phyloP scores from a whole-genome alignment of 441 rosid genomes.

The Flueggea neowawraea region DNA sequence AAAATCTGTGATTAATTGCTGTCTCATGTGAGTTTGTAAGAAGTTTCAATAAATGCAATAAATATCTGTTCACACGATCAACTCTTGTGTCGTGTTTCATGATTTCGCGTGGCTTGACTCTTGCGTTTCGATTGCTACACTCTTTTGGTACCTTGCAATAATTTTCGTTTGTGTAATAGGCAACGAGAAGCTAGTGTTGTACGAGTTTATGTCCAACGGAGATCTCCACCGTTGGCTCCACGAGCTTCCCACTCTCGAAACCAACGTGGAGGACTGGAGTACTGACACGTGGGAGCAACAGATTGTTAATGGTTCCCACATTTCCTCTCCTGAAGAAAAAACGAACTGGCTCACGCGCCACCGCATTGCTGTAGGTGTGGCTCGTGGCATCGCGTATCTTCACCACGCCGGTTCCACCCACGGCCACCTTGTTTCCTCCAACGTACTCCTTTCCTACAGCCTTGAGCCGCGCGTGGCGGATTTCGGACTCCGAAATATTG shows the following conservation, averaged over 20 bases:
- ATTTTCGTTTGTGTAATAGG: slow-evolving; percentile 28
- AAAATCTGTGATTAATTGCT: no score
- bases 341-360: slow-evolving; percentile 76
- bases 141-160: background rate
- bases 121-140: no score
- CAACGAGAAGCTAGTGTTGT: slow-evolving; percentile 72
- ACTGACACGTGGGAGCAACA: slow-evolving; percentile 84
- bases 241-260: slow-evolving; percentile 79
- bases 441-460: slow-evolving; percentile 64
- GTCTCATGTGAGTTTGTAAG: no score
- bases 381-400: slow-evolving; percentile 85
- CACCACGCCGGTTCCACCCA: slow-evolving; percentile 82
- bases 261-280: slow-evolving; percentile 95
- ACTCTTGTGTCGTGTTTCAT: no score
- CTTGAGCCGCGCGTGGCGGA: slow-evolving; percentile 80
- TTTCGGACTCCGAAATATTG: slow-evolving; percentile 49
- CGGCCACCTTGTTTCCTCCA: slow-evolving; percentile 76
- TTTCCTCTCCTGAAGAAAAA: slow-evolving; percentile 53
- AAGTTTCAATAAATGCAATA: no score
- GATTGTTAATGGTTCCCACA: background rate
- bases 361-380: slow-evolving; percentile 74
- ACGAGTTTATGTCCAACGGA: slow-evolving; percentile 85
- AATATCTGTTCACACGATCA: no score
- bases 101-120: no score
- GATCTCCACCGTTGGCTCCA: slow-evolving; percentile 91